Conservation (phyloP, 306 rosid species). For the Acacia melanoxylon region DNA sequence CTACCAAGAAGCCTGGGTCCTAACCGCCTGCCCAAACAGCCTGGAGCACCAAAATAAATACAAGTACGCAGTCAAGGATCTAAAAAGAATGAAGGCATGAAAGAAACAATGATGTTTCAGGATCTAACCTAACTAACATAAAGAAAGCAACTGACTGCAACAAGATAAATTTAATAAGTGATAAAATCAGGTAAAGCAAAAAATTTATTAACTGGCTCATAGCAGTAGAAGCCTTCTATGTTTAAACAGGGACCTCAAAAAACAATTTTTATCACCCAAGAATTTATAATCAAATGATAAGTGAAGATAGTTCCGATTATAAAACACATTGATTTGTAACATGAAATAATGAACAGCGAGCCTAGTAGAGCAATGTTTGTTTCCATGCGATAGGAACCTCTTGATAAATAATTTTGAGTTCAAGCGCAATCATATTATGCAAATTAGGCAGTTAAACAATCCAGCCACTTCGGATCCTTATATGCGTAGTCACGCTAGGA, state of each 20-base stretch:
- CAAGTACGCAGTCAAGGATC: slow-evolving; percentile 28
- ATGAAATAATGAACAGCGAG: slow-evolving; percentile 11
- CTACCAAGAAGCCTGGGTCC: slow-evolving; percentile 96
- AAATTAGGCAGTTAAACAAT: slow-evolving; percentile 4
- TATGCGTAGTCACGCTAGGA: not conserved
- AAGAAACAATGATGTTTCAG: slow-evolving; percentile 25
- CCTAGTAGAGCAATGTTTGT: slow-evolving; percentile 1
- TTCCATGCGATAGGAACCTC: slow-evolving; percentile 4
- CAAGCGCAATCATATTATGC: slow-evolving; percentile 14
- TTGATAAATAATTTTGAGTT: slow-evolving; percentile 13
- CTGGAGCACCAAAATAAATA: slow-evolving; percentile 51
- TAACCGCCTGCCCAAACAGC: slow-evolving; percentile 97
- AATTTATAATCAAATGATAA: not conserved
- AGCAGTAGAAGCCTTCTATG: slow-evolving; percentile 8
- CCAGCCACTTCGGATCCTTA: slow-evolving; percentile 29
- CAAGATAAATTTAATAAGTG: not conserved
- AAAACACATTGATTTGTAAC: slow-evolving; percentile 1
- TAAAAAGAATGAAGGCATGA: slow-evolving; percentile 13
- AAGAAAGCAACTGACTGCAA: slow-evolving; percentile 9
- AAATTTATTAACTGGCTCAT: slow-evolving; percentile 1
- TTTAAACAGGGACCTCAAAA: slow-evolving; percentile 21
- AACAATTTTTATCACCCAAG: not conserved
- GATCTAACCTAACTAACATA: slow-evolving; percentile 25
- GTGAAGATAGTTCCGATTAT: slow-evolving; percentile 12
- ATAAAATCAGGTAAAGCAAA: slow-evolving; percentile 9